Evolutionary conservation across 75 land plant species (phyloP).

Genomic region (Adiantum capillusveneris): DNA sequence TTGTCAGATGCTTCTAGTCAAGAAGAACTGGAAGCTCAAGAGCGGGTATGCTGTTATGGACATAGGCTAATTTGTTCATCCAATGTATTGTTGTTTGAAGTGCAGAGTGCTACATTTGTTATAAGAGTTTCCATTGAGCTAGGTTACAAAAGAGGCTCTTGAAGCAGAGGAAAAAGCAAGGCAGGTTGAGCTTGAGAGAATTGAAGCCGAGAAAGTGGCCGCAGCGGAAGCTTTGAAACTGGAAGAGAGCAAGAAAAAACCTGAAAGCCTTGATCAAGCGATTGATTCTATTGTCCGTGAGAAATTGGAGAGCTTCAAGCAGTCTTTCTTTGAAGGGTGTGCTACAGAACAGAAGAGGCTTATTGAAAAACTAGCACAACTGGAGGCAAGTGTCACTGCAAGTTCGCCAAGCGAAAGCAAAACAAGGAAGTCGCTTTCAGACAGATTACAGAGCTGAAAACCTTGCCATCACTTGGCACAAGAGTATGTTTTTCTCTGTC

Average conservation of each 20-base stretch:
- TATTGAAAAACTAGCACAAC: constrained; percentile 1
- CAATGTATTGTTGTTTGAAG: no score
- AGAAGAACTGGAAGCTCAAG: constrained; percentile 6
- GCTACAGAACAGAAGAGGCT: not conserved
- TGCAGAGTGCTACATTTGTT: no score
- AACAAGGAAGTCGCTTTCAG: not conserved
- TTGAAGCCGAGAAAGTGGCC: constrained; percentile 1
- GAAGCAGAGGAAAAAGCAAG: constrained; percentile 11
- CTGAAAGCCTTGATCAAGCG: constrained; percentile 2
- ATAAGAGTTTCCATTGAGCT: no score
- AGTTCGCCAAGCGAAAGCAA: not conserved
- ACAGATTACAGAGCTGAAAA: no score
- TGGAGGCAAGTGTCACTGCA: not conserved
- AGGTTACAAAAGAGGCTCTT: not conserved
- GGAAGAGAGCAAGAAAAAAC: constrained; percentile 5
- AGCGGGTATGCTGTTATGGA: constrained; percentile 5
- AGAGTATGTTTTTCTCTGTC: no score
- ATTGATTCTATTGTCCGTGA: constrained; percentile 2
- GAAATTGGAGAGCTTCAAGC: constrained; percentile 2
- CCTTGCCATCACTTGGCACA: no score
- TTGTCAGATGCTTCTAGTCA: constrained; percentile 6
- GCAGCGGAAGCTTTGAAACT: not conserved
- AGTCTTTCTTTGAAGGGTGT: constrained; percentile 5
- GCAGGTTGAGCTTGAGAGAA: not conserved
- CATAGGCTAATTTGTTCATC: no score